These are phyloP conservation scores for Neltuma alba DNA, from an alignment of 306 rosid genomes.

Conservation along the genomic window DNA sequence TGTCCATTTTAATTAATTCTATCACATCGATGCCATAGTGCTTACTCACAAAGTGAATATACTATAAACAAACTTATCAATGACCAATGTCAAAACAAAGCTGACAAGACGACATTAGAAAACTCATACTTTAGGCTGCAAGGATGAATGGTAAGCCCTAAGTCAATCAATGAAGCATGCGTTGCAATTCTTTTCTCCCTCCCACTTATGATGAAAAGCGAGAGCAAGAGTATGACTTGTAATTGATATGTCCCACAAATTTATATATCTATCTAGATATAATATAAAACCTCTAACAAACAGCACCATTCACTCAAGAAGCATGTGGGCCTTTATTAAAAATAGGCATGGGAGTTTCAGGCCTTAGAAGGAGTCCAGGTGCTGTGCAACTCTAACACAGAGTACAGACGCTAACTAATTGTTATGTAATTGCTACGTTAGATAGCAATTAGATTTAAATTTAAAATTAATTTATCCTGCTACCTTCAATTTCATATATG, in stretches of 20 bases:
- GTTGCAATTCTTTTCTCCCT: background rate
- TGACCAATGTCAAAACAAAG: background rate
- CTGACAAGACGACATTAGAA: background rate
- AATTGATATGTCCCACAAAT: background rate
- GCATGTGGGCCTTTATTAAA: no score
- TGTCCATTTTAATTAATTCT: conserved; percentile 10
- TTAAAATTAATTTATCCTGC: background rate
- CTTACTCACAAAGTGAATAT: conserved; percentile 1
- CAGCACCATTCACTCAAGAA: background rate
- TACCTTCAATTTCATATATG: background rate
- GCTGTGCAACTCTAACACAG: no score
- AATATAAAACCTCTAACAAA: background rate
- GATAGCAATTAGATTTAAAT: no score
- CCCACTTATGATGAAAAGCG: background rate
- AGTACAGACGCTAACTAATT: no score
- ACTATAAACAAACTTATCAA: background rate
- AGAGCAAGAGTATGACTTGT: background rate
- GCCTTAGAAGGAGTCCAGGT: no score
- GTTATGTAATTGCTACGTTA: no score
- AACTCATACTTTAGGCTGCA: background rate
- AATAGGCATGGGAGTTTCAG: no score
- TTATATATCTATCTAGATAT: background rate
- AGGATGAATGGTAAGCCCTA: background rate
- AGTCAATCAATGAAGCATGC: background rate
- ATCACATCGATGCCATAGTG: background rate